Percentiles rank a stretch among this genome's conserved stretches.
These are phyloP conservation scores for Metschnikowia bowlesiae DNA, from an alignment of 805 yeast genomes.

Conservation along the genomic window DNA sequence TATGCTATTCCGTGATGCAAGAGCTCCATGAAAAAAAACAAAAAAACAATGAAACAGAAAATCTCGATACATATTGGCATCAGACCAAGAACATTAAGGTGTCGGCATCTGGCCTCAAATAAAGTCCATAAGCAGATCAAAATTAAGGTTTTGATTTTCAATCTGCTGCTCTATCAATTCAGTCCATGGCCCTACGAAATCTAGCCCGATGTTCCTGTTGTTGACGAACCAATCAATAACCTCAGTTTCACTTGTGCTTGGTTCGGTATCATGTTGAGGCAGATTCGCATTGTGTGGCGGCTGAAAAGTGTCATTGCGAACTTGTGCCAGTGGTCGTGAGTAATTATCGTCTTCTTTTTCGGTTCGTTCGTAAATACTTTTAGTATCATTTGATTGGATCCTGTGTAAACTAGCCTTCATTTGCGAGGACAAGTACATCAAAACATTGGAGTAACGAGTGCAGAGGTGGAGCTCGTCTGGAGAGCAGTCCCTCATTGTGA, in stretches of 20 bases:
- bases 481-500: conserved; percentile 71
- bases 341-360: conserved; percentile 11
- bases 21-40: neutral
- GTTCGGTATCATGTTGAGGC: neutral
- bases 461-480: conserved; percentile 88
- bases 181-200: conserved; percentile 69
- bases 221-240: conserved; percentile 43
- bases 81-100: neutral
- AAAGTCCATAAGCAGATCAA: conserved; percentile 7
- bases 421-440: conserved; percentile 72
- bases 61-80: too few relatives aligned
- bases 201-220: conserved; percentile 33
- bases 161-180: conserved; percentile 72
- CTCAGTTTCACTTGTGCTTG: conserved; percentile 32
- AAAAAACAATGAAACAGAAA: too few relatives aligned
- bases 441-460: conserved; percentile 69
- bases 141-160: conserved; percentile 16
- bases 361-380: neutral
- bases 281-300: neutral
- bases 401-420: conserved; percentile 49
- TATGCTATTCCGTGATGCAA: neutral
- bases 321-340: neutral
- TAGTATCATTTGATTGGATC: conserved; percentile 1
- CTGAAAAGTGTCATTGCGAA: neutral
- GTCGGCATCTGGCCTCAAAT: neutral